A percentile compares a stretch with the other conserved stretches of the same genome.
Evolutionary conservation across 495 filamentous ascomycete genomes (phyloP).

Genomic region (Xylaria grammica): DNA sequence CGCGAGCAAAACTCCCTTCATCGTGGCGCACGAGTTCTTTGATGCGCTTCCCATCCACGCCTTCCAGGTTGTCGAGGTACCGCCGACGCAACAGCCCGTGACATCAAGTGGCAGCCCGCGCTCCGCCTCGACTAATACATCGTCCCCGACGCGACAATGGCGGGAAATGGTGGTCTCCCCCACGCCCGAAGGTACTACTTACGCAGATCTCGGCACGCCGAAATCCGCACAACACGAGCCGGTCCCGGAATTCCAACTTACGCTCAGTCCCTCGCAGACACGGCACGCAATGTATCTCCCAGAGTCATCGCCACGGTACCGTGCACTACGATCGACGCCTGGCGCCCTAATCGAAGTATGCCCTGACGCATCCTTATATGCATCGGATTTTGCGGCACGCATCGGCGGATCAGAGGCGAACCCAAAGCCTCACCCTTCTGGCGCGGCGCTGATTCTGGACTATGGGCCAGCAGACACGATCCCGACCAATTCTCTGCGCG

Average conservation of each 20-base stretch:
- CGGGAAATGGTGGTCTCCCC: constrained; percentile 85
- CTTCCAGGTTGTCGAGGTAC: constrained; percentile 72
- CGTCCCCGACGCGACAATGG: constrained; percentile 69
- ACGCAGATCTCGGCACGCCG: constrained; percentile 50
- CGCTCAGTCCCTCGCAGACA: constrained; percentile 71
- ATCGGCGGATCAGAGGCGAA: constrained; percentile 70
- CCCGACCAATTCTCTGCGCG: constrained; percentile 84
- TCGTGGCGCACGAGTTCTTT: constrained; percentile 97
- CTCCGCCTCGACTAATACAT: constrained; percentile 46
- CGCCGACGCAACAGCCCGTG: constrained; percentile 49
- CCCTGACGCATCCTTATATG: constrained; percentile 80
- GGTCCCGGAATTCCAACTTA: constrained; percentile 81
- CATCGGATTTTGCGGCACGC: constrained; percentile 76
- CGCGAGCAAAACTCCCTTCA: constrained; percentile 78
- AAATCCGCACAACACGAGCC: constrained; percentile 60
- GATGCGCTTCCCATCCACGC: constrained; percentile 98
- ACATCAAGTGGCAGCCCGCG: constrained; percentile 37
- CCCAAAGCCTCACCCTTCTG: constrained; percentile 68
- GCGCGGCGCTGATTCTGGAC: constrained; percentile 90
- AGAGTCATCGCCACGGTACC: constrained; percentile 79
- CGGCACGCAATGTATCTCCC: constrained; percentile 86
- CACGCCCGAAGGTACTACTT: constrained; percentile 55
- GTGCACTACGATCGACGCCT: constrained; percentile 66
- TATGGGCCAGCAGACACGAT: constrained; percentile 83
- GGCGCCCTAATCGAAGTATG: constrained; percentile 82